Conservation (phyloP, 176 grass and related monocot species). For the Aegilops longissima region DNA sequence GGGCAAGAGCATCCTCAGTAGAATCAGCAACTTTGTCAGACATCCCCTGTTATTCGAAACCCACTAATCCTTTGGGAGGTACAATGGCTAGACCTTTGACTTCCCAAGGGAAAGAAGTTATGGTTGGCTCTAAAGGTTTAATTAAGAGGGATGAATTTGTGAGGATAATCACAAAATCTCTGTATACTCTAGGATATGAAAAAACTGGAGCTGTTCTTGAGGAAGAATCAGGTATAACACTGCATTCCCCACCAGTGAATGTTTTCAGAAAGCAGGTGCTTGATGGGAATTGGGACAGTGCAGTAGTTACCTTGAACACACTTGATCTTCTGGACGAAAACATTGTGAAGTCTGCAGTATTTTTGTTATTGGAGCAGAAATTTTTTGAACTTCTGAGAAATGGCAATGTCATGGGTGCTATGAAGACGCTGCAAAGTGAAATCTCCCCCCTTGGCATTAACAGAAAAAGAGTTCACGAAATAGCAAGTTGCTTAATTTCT, state of each 20-base stretch:
- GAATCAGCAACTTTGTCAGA: conserved; percentile 50
- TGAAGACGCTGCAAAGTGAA: conserved; percentile 72
- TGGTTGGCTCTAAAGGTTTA: conserved; percentile 78
- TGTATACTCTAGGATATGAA: conserved; percentile 91
- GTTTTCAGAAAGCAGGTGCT: conserved; percentile 87
- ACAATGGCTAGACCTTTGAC: conserved; percentile 85
- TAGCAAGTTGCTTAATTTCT: conserved; percentile 61
- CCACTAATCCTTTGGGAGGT: conserved; percentile 81
- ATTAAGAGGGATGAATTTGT: conserved; percentile 95
- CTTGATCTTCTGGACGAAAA: conserved; percentile 70
- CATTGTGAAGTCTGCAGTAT: conserved; percentile 59
- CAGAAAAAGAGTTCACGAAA: conserved; percentile 67
- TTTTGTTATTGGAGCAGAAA: conserved; percentile 92
- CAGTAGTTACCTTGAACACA: conserved; percentile 68
- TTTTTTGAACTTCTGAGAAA: conserved; percentile 80
- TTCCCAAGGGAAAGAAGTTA: conserved; percentile 74
- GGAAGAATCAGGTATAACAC: conserved; percentile 92
- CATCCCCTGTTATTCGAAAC: conserved; percentile 44
- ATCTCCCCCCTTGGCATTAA: conserved; percentile 77
- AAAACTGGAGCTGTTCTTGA: conserved; percentile 77
- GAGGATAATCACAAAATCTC: conserved; percentile 80
- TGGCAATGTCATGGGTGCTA: conserved; percentile 57
- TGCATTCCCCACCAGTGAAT: conserved; percentile 57
- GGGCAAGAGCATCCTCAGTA: conserved; percentile 75
- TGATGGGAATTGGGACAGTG: conserved; percentile 74